Conservation (phyloP, 2,329 filamentous ascomycete genomes). For the Phialocephala sp. region DNA sequence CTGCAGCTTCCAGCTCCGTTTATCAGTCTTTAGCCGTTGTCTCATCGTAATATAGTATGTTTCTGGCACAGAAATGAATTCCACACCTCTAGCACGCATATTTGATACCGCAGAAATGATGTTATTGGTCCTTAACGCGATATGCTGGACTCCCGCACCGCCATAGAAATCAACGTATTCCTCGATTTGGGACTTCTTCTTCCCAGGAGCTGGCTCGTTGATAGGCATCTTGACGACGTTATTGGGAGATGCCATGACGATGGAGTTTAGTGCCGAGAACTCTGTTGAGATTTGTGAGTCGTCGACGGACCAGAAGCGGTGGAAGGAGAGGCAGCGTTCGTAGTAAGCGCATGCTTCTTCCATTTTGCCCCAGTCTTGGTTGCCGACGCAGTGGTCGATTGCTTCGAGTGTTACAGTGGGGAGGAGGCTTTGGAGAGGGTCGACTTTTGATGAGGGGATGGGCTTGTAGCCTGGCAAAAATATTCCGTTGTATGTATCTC, state of each 20-base stretch:
- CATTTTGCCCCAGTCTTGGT: slow-evolving; percentile 96
- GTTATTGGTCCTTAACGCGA: slow-evolving; percentile 81
- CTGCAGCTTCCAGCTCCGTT: slow-evolving; percentile 65
- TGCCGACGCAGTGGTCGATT: slow-evolving; percentile 97
- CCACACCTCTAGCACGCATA: slow-evolving; percentile 83
- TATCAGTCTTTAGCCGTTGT: slow-evolving; percentile 70
- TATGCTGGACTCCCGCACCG: slow-evolving; percentile 90
- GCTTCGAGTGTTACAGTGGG: slow-evolving; percentile 71
- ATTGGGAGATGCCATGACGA: slow-evolving; percentile 89
- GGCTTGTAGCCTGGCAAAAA: slow-evolving; percentile 86
- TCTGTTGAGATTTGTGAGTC: slow-evolving; percentile 92
- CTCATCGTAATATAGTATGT: slow-evolving; percentile 85
- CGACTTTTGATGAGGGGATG: slow-evolving; percentile 47
- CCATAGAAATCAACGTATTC: slow-evolving; percentile 91
- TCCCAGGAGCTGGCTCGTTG: slow-evolving; percentile 90
- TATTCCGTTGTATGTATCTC: slow-evolving; percentile 69
- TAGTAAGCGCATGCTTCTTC: slow-evolving; percentile 70
- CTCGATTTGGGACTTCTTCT: slow-evolving; percentile 93
- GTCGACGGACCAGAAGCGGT: slow-evolving; percentile 97
- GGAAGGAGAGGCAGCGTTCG: slow-evolving; percentile 87
- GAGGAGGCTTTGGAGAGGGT: slow-evolving; percentile 49
- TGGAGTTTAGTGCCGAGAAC: slow-evolving; percentile 84
- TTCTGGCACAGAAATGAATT: slow-evolving; percentile 89
- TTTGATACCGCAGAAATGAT: slow-evolving; percentile 80
- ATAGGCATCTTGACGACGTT: slow-evolving; percentile 97